Evolutionary conservation across 495 filamentous ascomycete genomes (phyloP).

Genomic region (Podospora anserina): DNA sequence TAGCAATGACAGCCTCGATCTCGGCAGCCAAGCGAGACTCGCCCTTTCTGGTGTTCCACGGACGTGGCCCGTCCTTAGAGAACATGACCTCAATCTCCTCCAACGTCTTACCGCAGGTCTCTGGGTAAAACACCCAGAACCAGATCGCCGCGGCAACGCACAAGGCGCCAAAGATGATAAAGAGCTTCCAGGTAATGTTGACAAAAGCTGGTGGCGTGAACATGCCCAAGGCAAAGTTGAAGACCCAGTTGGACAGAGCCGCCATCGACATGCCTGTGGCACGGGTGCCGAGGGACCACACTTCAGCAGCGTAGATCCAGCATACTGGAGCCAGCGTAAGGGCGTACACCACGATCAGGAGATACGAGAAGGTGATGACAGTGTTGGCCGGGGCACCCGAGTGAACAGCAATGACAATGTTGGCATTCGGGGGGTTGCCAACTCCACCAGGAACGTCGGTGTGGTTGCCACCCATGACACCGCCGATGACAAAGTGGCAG

Average conservation of each 20-base stretch:
- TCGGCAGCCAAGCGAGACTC: slow-evolving; percentile 42
- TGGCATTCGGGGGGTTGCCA: slow-evolving; percentile 55
- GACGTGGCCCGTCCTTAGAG: slow-evolving; percentile 46
- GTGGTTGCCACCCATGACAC: slow-evolving; percentile 46
- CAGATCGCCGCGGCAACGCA: slow-evolving; percentile 61
- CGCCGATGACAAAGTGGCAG: slow-evolving; percentile 66
- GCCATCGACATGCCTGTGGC: slow-evolving; percentile 68
- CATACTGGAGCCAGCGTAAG: slow-evolving; percentile 66
- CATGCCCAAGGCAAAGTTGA: slow-evolving; percentile 70
- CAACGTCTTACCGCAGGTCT: slow-evolving; percentile 66
- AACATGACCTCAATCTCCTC: slow-evolving; percentile 70
- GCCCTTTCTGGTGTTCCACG: slow-evolving; percentile 62
- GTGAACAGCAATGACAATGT: slow-evolving; percentile 60
- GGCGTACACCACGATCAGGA: slow-evolving; percentile 68
- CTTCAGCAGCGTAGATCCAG: slow-evolving; percentile 75
- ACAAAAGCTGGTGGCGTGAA: slow-evolving; percentile 68
- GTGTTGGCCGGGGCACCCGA: slow-evolving; percentile 57
- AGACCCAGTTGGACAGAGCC: slow-evolving; percentile 69
- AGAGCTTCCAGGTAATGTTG: slow-evolving; percentile 69
- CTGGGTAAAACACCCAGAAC: slow-evolving; percentile 66
- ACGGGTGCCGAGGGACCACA: slow-evolving; percentile 71
- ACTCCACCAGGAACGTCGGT: slow-evolving; percentile 54
- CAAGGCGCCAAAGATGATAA: slow-evolving; percentile 72
- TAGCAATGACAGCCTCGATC: slow-evolving; percentile 40
- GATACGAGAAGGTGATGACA: slow-evolving; percentile 70